Percentiles rank a stretch among this genome's conserved stretches.
Conservation (phyloP, 805 yeast genomes). For the Saturnispora quitensis region DNA sequence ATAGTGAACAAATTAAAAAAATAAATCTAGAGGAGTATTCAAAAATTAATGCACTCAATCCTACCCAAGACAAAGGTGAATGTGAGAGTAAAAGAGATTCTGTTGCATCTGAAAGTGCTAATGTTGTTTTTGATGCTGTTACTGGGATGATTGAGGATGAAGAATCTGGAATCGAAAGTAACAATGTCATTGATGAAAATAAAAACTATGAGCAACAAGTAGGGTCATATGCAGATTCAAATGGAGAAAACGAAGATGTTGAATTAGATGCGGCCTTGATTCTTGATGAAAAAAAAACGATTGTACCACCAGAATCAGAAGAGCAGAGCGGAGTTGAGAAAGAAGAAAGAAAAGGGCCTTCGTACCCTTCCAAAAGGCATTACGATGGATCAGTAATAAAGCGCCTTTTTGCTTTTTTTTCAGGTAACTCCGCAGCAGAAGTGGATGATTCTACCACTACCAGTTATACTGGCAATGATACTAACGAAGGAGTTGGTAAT, state of each 20-base stretch:
- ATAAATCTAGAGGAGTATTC: not conserved
- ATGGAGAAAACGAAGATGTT: not conserved
- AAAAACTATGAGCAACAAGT: not conserved
- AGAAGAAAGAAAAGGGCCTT: not conserved
- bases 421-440: not conserved
- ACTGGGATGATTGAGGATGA: not conserved
- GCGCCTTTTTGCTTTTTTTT: not conserved
- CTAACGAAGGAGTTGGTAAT: not conserved
- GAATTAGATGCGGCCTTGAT: not conserved
- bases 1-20: not conserved
- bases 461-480: not conserved
- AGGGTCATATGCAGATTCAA: not conserved
- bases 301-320: not conserved
- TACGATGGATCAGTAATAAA: not conserved
- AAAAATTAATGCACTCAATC: not conserved
- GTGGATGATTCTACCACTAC: not conserved
- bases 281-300: not conserved
- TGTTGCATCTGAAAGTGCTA: not conserved
- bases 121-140: not conserved
- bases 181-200: not conserved
- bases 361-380: not conserved
- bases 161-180: conserved; percentile 1
- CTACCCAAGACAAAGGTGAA: too few species aligned
- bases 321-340: too few species aligned
- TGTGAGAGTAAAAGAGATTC: too few species aligned